A percentile compares a stretch with the other conserved stretches of the same genome.
Conservation (phyloP, 2,329 filamentous ascomycete species). For the Cladophialophora psammophila region DNA sequence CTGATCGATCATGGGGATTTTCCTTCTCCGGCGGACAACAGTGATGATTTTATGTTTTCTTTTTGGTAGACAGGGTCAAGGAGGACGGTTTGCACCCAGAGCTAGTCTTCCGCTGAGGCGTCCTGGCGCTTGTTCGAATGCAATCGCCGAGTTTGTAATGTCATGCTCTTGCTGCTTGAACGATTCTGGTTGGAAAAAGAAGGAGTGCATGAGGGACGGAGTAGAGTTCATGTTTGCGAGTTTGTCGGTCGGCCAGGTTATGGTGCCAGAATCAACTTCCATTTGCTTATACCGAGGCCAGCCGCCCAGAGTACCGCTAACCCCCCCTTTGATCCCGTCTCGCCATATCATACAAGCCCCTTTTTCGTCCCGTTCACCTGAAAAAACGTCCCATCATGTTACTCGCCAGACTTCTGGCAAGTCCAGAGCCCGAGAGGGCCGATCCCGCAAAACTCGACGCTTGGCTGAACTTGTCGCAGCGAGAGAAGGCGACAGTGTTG, state of each 20-base stretch:
- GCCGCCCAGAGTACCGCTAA: neutral
- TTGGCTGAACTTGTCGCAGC: slow-evolving; percentile 62
- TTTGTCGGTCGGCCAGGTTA: neutral
- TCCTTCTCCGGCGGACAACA: no score
- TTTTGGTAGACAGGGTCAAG: neutral
- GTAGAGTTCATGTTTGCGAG: neutral
- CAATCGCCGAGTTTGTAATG: no score
- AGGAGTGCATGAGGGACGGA: neutral
- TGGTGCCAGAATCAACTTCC: neutral
- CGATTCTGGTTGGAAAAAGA: neutral
- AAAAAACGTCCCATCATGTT: slow-evolving; percentile 42
- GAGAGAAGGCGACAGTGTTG: slow-evolving; percentile 60
- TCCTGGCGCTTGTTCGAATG: neutral
- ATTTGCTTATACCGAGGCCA: neutral
- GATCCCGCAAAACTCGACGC: slow-evolving; percentile 65
- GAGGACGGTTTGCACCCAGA: no score
- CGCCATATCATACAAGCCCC: neutral
- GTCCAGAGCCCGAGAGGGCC: slow-evolving; percentile 60
- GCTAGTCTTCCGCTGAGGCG: neutral
- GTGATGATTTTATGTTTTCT: no score
- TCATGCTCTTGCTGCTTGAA: neutral
- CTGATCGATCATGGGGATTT: no score
- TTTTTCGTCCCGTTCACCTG: slow-evolving; percentile 26
- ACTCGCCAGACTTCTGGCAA: slow-evolving; percentile 39
- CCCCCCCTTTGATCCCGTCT: neutral